A percentile compares a stretch with the other conserved stretches of the same genome.
phyloP scores from a whole-genome alignment of 2,329 filamentous ascomycete genomes.

The Hirsutella minnesotensis region DNA sequence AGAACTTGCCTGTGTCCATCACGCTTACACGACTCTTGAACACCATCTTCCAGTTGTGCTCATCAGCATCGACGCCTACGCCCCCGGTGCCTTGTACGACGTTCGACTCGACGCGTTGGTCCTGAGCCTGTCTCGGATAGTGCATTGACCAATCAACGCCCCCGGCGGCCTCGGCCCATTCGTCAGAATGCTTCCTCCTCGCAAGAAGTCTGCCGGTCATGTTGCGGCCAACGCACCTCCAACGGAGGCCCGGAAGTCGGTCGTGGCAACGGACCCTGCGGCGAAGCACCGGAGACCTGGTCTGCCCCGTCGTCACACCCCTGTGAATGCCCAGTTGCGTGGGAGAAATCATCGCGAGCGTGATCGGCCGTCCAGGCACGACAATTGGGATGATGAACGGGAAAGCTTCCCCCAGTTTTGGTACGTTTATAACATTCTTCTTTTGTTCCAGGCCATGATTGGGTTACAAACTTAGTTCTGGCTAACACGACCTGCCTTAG shows the following conservation, averaged over 20 bases:
- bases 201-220: conserved; percentile 32
- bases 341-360: conserved; percentile 38
- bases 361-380: conserved; percentile 36
- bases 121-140: neutral
- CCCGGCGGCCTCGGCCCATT: neutral
- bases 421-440: conserved; percentile 30
- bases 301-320: conserved; percentile 31
- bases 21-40: neutral
- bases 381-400: conserved; percentile 41
- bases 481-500: too few species aligned
- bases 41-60: neutral
- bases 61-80: neutral
- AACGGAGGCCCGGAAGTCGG: conserved; percentile 42
- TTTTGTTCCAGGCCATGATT: neutral
- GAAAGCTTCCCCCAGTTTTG: conserved; percentile 56
- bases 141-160: conserved; percentile 3
- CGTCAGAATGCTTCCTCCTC: conserved; percentile 38
- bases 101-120: neutral
- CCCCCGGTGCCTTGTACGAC: neutral
- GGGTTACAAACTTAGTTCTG: conserved; percentile 5
- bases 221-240: conserved; percentile 35
- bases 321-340: conserved; percentile 30
- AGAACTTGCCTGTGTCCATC: neutral
- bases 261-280: conserved; percentile 28
- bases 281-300: conserved; percentile 35